Base-by-base conservation (phyloP, 306 rosid species). In the Cucumis hystrix region DNA sequence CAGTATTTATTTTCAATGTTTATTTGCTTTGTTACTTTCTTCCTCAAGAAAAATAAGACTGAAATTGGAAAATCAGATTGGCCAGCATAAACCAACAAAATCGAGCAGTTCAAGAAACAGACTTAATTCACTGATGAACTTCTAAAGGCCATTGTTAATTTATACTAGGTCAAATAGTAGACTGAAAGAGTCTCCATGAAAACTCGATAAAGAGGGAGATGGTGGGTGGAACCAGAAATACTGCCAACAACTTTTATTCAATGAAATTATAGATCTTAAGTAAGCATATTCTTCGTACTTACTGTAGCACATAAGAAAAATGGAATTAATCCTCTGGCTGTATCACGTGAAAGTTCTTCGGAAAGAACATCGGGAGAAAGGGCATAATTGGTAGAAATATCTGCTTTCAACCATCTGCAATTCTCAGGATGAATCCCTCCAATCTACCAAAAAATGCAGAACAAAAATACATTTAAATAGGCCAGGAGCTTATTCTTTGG, bases 231-330 rank as follows among this genome's bases (percentile, higher is more conserved):
- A 41, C 54, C 39, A 45, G n/a, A 70, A 21, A n/a, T 70, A 70
- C 33, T 45, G 58, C 75, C 40, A 25, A 20, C 51, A 47, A 70
- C 75, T 47, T 70, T 17, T 70, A 47, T 49, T 68, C 8, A 68
- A 39, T 65, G 71, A 64, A 73, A 82, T 23, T 47, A 72, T 59
- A 75, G 40, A 63, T 12, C 28, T 37, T 23, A 18, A 65, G 49
- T 17, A 64, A 37, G 16, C 28, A 9, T 65, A 65, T 37, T 70
- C 60, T 54, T 30, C 57, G 65, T 79, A 80, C 95, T 85, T 92
- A 94, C 97, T 3, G 94, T 87, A 66, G 93, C 97, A 77, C 98
- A 92, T 82, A 94, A 83, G 96, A 94, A 92, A 85, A 94, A 84
- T 43, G 98, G 97, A 80, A 92, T 82, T 52, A 92, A 83, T 81